Evolutionary conservation across 139 green algal species (phyloP).

Genomic region (Chlamydomonas asymmetrica): DNA sequence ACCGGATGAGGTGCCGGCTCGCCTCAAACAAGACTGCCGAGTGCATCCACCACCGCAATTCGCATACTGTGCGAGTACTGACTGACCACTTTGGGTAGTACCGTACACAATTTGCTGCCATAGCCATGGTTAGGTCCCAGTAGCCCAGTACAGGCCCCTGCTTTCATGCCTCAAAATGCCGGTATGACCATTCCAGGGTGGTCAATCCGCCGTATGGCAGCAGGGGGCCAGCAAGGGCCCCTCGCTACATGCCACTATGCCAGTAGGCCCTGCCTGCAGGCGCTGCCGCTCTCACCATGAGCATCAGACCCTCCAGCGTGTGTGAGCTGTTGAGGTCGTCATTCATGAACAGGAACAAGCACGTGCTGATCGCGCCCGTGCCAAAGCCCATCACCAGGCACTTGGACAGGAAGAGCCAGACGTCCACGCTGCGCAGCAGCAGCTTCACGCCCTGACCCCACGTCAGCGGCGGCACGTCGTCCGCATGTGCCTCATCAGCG

Average conservation of each 20-base stretch:
- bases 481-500: too few relatives aligned
- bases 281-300: slow-evolving; percentile 19
- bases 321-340: slow-evolving; percentile 24
- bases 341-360: slow-evolving; percentile 45
- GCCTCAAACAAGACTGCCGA: too few relatives aligned
- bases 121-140: too few relatives aligned
- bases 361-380: slow-evolving; percentile 33
- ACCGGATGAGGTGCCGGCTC: too few relatives aligned
- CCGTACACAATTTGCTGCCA: background rate
- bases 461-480: too few relatives aligned
- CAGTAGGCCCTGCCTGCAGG: background rate
- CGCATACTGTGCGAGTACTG: too few relatives aligned
- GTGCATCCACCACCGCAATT: too few relatives aligned
- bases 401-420: slow-evolving; percentile 34
- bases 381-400: slow-evolving; percentile 39
- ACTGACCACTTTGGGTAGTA: too few relatives aligned
- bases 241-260: background rate
- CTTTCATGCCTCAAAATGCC: too few relatives aligned
- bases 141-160: too few relatives aligned
- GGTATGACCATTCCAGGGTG: background rate
- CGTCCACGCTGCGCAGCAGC: background rate
- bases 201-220: background rate
- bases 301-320: slow-evolving; percentile 39
- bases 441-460: too few relatives aligned
- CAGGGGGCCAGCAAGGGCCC: background rate